Conservation (phyloP, 805 yeast species). For the Geotrichum ghanense region DNA sequence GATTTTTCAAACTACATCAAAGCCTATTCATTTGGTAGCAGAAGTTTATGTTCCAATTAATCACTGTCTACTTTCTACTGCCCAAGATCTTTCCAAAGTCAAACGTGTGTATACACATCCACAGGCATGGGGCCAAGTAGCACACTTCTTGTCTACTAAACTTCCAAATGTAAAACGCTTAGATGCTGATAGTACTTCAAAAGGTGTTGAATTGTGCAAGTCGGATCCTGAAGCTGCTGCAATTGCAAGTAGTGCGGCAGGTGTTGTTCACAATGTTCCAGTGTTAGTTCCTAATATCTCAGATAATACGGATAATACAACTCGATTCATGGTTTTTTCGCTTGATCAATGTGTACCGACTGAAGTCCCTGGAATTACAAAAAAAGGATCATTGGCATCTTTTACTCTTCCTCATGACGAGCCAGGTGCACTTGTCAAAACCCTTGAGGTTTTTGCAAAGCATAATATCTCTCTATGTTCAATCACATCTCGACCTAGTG, state of each 20-base stretch:
- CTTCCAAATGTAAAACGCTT: slow-evolving; percentile 33
- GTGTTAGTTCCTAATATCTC: slow-evolving; percentile 49
- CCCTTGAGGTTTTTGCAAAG: slow-evolving; percentile 44
- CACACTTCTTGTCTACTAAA: slow-evolving; percentile 36
- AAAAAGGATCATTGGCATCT: slow-evolving; percentile 43
- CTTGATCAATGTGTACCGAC: background rate
- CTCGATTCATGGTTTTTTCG: slow-evolving; percentile 69
- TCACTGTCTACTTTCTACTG: slow-evolving; percentile 51
- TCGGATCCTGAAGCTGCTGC: slow-evolving; percentile 43
- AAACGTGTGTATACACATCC: slow-evolving; percentile 77
- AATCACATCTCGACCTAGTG: slow-evolving; percentile 70
- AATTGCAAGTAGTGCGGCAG: slow-evolving; percentile 61
- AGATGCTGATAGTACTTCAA: slow-evolving; percentile 72
- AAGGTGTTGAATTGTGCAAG: slow-evolving; percentile 62
- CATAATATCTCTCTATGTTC: slow-evolving; percentile 53
- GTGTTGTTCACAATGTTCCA: slow-evolving; percentile 46
- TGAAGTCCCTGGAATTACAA: slow-evolving; percentile 11
- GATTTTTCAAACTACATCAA: slow-evolving; percentile 10
- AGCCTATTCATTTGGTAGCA: slow-evolving; percentile 45
- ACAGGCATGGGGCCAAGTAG: slow-evolving; percentile 94
- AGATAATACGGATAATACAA: slow-evolving; percentile 66
- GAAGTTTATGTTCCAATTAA: slow-evolving; percentile 77
- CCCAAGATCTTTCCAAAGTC: slow-evolving; percentile 32
- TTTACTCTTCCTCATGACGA: slow-evolving; percentile 51
- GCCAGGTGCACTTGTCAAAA: slow-evolving; percentile 66